Conservation (phyloP, 2,329 filamentous ascomycete species). For the Verticillium nonalfalfae region DNA sequence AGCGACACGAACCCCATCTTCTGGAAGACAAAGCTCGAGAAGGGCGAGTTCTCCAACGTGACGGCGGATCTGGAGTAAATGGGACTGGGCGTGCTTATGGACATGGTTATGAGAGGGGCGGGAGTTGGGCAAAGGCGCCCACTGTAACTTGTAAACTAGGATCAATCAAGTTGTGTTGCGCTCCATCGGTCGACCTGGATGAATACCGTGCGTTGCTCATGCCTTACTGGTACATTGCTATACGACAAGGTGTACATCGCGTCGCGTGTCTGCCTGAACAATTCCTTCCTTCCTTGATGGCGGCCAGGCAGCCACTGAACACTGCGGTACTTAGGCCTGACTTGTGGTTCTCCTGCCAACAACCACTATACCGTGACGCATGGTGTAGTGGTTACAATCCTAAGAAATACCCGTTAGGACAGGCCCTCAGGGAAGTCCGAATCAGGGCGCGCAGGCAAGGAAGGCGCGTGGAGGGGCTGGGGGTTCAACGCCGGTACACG, state of each 20-base stretch:
- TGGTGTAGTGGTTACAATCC: neutral
- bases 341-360: neutral
- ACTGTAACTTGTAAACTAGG: constrained; percentile 13
- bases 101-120: neutral
- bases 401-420: neutral
- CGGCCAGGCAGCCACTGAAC: too few relatives aligned
- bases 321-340: neutral
- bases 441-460: neutral
- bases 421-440: neutral
- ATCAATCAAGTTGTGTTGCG: neutral
- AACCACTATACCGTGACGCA: neutral
- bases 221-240: too few relatives aligned
- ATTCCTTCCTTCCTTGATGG: neutral
- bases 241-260: too few relatives aligned
- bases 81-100: neutral
- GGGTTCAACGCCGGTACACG: neutral
- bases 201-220: neutral
- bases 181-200: neutral
- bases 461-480: neutral
- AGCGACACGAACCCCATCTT: constrained; percentile 98
- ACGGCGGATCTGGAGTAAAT: constrained; percentile 64
- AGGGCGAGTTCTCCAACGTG: constrained; percentile 97
- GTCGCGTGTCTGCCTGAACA: neutral
- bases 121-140: neutral
- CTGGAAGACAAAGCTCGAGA: constrained; percentile 98